Percentiles rank a stretch among this genome's conserved stretches.
phyloP scores from a whole-genome alignment of 176 grass and related monocot species.

The Avena sativa region DNA sequence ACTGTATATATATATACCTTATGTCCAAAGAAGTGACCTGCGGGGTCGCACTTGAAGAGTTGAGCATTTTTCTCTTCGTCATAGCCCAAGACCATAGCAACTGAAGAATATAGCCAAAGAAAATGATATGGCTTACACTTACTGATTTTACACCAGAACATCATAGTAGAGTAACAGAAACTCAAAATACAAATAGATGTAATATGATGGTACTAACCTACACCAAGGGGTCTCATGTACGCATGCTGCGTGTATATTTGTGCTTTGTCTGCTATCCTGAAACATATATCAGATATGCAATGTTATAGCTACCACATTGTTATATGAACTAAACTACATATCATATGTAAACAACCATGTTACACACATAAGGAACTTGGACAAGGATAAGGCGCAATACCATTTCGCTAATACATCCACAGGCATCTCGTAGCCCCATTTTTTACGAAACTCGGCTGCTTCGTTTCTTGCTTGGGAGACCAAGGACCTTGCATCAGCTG shows the following conservation, averaged over 20 bases:
- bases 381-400: constrained; percentile 44
- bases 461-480: constrained; percentile 98
- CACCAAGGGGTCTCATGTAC: constrained; percentile 96
- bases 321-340: background rate
- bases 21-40: constrained; percentile 95
- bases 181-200: constrained; percentile 8
- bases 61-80: constrained; percentile 98
- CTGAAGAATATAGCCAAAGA: constrained; percentile 46
- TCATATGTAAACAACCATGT: constrained; percentile 7
- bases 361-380: background rate
- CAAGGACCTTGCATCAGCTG: constrained; percentile 98
- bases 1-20: constrained; percentile 68
- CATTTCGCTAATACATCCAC: constrained; percentile 94
- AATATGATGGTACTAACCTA: constrained; percentile 66
- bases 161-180: constrained; percentile 2
- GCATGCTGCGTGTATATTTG: constrained; percentile 99
- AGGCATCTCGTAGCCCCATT: constrained; percentile 99
- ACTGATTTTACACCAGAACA: constrained; percentile 1
- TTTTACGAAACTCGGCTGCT: constrained; percentile 95
- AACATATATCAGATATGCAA: constrained; percentile 40
- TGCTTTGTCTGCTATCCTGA: constrained; percentile 97
- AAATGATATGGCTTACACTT: background rate
- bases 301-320: background rate
- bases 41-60: constrained; percentile 96
- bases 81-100: constrained; percentile 87